These are phyloP conservation scores for Lasiodiplodia sp. DNA, from an alignment of 2,329 filamentous ascomycete species.

Conservation along the genomic window DNA sequence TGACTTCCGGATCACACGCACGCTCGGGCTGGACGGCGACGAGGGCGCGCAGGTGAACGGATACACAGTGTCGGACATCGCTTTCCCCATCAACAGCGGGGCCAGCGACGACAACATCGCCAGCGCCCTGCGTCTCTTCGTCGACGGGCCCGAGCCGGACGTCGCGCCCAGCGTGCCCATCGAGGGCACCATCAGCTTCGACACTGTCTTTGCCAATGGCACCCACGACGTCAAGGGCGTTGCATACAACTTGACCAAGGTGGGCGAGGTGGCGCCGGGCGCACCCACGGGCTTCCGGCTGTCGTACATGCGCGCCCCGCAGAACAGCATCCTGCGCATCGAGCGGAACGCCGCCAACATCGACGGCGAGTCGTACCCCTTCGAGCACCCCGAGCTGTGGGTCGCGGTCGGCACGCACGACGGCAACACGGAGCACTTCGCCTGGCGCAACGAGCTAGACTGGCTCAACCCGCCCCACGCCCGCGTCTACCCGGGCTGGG, in stretches of 20 bases:
- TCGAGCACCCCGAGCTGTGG: slow-evolving; percentile 18
- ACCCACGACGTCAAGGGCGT: slow-evolving; percentile 29
- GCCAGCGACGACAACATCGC: not conserved
- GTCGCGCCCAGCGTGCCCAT: slow-evolving; percentile 7
- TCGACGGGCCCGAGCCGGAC: not conserved
- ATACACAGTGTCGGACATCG: slow-evolving; percentile 16
- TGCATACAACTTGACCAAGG: slow-evolving; percentile 15
- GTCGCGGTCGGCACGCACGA: not conserved
- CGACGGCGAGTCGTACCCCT: slow-evolving; percentile 14
- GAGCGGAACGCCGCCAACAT: slow-evolving; percentile 17
- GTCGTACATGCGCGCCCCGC: slow-evolving; percentile 23
- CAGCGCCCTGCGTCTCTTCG: slow-evolving; percentile 12
- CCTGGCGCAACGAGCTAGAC: slow-evolving; percentile 24
- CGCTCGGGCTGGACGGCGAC: slow-evolving; percentile 25
- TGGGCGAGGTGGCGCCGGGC: slow-evolving; percentile 10
- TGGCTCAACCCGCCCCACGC: slow-evolving; percentile 23
- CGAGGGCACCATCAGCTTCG: slow-evolving; percentile 12
- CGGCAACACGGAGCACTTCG: slow-evolving; percentile 18
- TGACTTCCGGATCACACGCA: slow-evolving; percentile 29
- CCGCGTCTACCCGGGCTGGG: slow-evolving; percentile 23
- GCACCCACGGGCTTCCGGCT: slow-evolving; percentile 23
- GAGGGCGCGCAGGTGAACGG: slow-evolving; percentile 27
- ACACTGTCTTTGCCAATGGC: slow-evolving; percentile 12
- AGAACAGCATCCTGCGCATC: slow-evolving; percentile 25
- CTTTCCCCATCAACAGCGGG: not conserved